Conservation (phyloP, 805 yeast genomes). For the Yarrowia sp. region DNA sequence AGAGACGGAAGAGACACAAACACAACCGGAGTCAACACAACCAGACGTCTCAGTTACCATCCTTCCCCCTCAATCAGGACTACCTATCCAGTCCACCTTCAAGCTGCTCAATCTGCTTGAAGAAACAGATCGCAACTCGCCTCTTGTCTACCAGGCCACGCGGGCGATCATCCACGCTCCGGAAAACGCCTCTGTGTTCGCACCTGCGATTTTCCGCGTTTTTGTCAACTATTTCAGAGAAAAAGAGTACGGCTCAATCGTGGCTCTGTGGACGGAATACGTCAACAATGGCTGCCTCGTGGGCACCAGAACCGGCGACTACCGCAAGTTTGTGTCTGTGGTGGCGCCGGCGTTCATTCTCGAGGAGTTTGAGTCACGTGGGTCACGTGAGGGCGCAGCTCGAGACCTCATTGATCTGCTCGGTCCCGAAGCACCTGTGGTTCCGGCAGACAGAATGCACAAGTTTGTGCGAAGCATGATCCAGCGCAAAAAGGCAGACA, state of each 20-base stretch:
- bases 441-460: not conserved
- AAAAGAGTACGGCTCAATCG: not conserved
- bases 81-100: not conserved
- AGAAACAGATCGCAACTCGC: conserved; percentile 15
- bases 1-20: not conserved
- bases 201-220: conserved; percentile 20
- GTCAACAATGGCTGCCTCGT: conserved; percentile 10
- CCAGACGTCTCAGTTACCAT: no score
- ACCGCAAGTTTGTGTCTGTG: conserved; percentile 15
- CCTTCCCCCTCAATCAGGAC: not conserved
- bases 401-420: conserved; percentile 14
- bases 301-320: conserved; percentile 9
- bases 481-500: not conserved
- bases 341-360: conserved; percentile 19
- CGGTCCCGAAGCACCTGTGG: conserved; percentile 11
- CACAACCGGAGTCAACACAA: no score
- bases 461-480: not conserved
- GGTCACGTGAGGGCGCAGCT: conserved; percentile 21
- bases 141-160: not conserved
- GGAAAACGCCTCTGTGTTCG: conserved; percentile 12
- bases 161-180: not conserved
- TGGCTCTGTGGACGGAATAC: conserved; percentile 9
- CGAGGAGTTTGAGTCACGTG: conserved; percentile 17
- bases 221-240: not conserved
- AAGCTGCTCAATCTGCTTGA: conserved; percentile 11